Evolutionary conservation across 2,329 filamentous ascomycete species (phyloP).

Genomic region (Macrophomina phaseolina): DNA sequence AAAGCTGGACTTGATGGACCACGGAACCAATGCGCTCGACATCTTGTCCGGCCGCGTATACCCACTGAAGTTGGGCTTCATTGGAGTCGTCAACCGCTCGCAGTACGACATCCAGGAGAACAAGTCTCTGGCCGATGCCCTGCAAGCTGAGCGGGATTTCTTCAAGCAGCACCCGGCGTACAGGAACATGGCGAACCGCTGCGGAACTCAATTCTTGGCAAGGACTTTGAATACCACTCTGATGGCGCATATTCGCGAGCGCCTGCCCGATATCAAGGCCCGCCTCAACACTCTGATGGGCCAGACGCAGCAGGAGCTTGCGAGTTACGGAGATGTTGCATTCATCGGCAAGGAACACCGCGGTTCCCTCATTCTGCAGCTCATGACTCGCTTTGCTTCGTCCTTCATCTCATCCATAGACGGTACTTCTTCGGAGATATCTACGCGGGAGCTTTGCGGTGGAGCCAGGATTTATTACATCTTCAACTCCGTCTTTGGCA

Average conservation of each 20-base stretch:
- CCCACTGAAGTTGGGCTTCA: conserved; percentile 94
- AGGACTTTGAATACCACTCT: conserved; percentile 94
- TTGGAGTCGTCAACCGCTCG: conserved; percentile 96
- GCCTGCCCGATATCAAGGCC: conserved; percentile 96
- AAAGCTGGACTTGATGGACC: conserved; percentile 98
- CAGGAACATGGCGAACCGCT: conserved; percentile 90
- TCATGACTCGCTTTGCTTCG: conserved; percentile 97
- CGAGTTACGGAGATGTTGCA: conserved; percentile 96
- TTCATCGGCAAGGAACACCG: conserved; percentile 97
- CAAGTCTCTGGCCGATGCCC: conserved; percentile 90
- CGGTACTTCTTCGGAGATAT: conserved; percentile 97
- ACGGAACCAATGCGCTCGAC: conserved; percentile 95
- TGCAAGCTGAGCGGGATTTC: conserved; percentile 85
- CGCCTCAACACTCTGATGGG: conserved; percentile 98
- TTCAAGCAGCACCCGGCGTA: conserved; percentile 98
- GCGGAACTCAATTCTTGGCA: conserved; percentile 91
- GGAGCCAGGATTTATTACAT: conserved; percentile 98
- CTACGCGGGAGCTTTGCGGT: conserved; percentile 95
- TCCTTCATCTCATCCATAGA: conserved; percentile 99
- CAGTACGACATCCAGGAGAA: conserved; percentile 97
- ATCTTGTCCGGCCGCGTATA: conserved; percentile 98
- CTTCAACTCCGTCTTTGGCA: conserved; percentile 98
- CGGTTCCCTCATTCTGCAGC: conserved; percentile 90
- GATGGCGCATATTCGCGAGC: conserved; percentile 95
- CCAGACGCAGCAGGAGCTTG: conserved; percentile 98